Evolutionary conservation across 257 asterid species (phyloP), one percentile per base, ranked within the genome.

Genomic region (Mentha longifolia): DNA sequence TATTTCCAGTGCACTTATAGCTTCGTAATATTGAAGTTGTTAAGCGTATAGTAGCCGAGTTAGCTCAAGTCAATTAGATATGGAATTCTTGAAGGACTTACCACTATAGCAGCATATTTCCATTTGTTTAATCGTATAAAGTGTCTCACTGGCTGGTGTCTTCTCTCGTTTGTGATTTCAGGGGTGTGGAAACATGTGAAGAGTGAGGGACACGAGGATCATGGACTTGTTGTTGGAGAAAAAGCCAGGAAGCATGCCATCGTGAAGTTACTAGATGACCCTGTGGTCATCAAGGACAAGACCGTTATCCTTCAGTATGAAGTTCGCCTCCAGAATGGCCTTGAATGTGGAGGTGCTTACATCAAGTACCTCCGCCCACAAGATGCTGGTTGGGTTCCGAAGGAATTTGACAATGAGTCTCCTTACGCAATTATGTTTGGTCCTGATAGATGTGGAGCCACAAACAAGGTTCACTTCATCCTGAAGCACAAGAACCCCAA

Each of bases 341-440:
- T 91, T 19, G 99, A 94, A 70, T 91, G 99, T 74, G 99, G 99
- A 63, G 99, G 98, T 72, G 99, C 99, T 69, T 94, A 94, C 70
- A 56, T 94, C 65, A 94, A 94, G 79, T 91, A 88, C 78, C 97
- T 94, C 59, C 97, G 96, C 12, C 98, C 99, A 3, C 99, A 94
- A 74, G 95, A 80, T 22, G 94, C 91, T 28, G 95, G 92, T 4
- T 95, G 98, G 99, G 73, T 60, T 22, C 77, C 99, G 0, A 92
- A 89, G 82, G 97, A 78, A 56, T 95, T 95, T 35, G 90, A 89
- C 68, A 95, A 88, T 1, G 99, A 89, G 47, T 89, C 99, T 1
- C 99, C 99, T 19, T 95, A 92, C 79, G 17, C 99, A 4, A 88
- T 95, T 17, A 95, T 94, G 99, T 94, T 94, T 76, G 99, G 99